Evolutionary conservation across 306 rosid genomes (phyloP), one percentile per base, ranked within the genome.

Genomic region (Carpinus viminea): DNA sequence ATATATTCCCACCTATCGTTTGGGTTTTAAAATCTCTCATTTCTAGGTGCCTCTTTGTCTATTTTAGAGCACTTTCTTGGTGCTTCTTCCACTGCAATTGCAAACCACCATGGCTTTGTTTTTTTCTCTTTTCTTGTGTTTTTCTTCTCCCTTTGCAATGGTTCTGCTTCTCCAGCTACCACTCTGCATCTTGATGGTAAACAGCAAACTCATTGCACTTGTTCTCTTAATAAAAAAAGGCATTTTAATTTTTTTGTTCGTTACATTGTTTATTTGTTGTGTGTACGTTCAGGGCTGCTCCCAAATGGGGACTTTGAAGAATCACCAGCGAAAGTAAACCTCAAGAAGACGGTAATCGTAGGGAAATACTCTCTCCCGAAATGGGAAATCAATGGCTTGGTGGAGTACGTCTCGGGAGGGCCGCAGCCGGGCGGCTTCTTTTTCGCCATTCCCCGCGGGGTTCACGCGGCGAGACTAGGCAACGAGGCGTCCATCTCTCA

Each of bases 401-500:
- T 89, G 16, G 89, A 89, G 81, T 87, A 87, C 79, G 75, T 89
- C 36, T 41, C 85, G 0, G 91, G 91, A 11, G 93, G 93, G 13
- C 86, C 93, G 3, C 91, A 89, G 70, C 91, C 93, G 4, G 85
- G 91, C 2, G 88, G 93, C 3, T 87, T 76, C 75, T 85, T 59
- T 85, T 79, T 78, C 0, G 76, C 85, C 0, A 80, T 89, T 20
- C 85, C 93, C 8, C 84, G 80, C 7, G 93, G 93, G 51, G 54
- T 65, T 36, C 93, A 89, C 20, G 88, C 91, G 8, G 83, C 81
- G 65, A 81, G 81, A 78, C 84, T 89, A 0, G 93, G 93, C 18
- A 89, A 89, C 20, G 88, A 87, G 78, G 93, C 88, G 3, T 85
- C 86, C 7, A 80, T 87, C 28, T 87, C 93, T 16, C 93, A 87